Conservation (phyloP, 345 rosid species). For the Lumnitzera racemosa region DNA sequence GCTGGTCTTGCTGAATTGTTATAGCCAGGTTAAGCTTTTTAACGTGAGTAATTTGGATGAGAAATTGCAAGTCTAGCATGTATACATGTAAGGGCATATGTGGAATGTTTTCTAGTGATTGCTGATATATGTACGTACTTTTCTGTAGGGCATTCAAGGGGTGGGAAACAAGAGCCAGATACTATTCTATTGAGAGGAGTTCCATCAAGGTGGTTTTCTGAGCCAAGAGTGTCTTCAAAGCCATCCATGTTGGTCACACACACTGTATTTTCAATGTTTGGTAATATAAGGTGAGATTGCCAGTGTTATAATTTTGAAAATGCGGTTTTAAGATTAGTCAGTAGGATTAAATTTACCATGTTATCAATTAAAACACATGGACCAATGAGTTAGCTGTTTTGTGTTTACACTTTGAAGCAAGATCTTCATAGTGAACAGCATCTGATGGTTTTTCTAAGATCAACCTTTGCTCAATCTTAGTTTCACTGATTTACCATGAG, state of each 20-base stretch:
- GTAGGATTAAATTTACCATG: too few species aligned
- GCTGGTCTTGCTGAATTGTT: too few species aligned
- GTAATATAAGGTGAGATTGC: constrained; percentile 57
- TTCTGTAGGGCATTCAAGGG: constrained; percentile 49
- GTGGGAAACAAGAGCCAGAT: constrained; percentile 64
- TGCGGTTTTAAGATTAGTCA: not conserved
- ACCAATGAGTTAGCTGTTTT: too few species aligned
- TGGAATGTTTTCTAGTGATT: not conserved
- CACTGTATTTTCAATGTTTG: constrained; percentile 75
- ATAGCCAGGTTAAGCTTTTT: too few species aligned
- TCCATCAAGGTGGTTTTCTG: constrained; percentile 94
- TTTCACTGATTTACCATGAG: too few species aligned
- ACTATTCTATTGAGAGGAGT: constrained; percentile 64
- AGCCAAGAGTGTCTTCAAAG: constrained; percentile 90
- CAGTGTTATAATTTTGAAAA: not conserved
- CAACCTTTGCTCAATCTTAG: too few species aligned
- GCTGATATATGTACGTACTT: not conserved
- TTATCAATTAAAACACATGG: too few species aligned
- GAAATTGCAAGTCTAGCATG: too few species aligned
- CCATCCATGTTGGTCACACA: constrained; percentile 90
- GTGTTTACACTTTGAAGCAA: too few species aligned
- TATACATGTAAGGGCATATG: not conserved
- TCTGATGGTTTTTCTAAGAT: too few species aligned
- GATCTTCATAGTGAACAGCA: too few species aligned
- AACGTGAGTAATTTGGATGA: too few species aligned